Conservation (phyloP, 1,284 basidiomycete species). For the Tylopilus sp. region DNA sequence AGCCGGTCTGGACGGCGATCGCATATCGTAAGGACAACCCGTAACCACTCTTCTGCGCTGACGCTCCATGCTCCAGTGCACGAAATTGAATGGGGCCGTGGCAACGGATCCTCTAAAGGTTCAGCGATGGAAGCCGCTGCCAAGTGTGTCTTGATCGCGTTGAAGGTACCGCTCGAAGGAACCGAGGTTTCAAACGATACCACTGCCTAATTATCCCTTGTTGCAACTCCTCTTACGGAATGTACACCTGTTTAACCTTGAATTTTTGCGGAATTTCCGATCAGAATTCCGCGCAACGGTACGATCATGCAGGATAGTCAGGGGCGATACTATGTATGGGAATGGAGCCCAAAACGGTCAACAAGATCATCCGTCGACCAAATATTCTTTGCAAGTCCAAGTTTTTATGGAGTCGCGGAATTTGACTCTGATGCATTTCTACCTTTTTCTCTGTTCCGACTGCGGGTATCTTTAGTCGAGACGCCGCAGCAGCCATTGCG, state of each 20-base stretch:
- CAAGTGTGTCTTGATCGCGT: conserved; percentile 17
- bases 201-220: background rate
- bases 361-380: conserved; percentile 9
- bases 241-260: background rate
- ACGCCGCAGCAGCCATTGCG: conserved; percentile 10
- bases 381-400: background rate
- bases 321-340: conserved; percentile 21
- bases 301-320: background rate
- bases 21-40: conserved; percentile 22
- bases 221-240: background rate
- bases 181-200: background rate
- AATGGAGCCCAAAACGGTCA: conserved; percentile 12
- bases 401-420: background rate
- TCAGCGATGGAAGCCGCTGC: conserved; percentile 28
- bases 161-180: background rate
- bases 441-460: background rate
- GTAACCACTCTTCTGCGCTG: background rate
- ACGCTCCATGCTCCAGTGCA: conserved; percentile 21
- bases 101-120: conserved; percentile 18
- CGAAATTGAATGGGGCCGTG: conserved; percentile 28
- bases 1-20: conserved; percentile 26
- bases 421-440: background rate
- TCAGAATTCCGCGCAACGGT: background rate
- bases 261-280: background rate
- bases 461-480: background rate